Base-by-base conservation (phyloP, 2,329 filamentous ascomycete species). In the Xylaria polymorpha region DNA sequence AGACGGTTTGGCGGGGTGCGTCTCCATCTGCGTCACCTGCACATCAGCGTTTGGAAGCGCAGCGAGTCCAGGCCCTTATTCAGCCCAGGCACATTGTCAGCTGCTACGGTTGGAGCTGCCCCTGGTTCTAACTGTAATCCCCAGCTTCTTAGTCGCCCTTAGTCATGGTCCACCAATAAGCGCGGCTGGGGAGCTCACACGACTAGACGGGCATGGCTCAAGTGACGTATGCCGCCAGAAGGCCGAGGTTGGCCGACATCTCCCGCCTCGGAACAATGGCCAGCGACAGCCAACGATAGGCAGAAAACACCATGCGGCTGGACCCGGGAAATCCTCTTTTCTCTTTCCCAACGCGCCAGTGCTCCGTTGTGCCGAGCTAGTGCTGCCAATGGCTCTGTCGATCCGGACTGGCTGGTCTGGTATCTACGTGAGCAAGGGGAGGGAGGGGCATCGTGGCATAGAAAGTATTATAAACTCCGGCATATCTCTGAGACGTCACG, bases 281-380 rank as follows among this genome's bases (percentile, higher is more conserved):
- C 35, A 63, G 44, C 64, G 63, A 67, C 46, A 43, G 29, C 48
- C 37, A 56, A n/a, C 55, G 22, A 25, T 14, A 12, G 55, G 29
- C 57, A 29, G 48, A 25, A 53, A 58, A 58, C 62, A 37, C 61
- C 18, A 60, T 58, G 55, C 62, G 72, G 67, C 73, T 73, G 67
- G 70, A 78, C 76, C 77, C 77, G 78, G 76, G 64, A 79, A 79
- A 79, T 79, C 75, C 73, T 77, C 77, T 79, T 78, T 77, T 65
- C 73, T 75, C 76, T 78, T 77, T 77, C 44, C 67, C 56, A 48
- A 35, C 55, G 53, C 41, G 59, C 48, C 56, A 61, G 66, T 39
- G 48, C 48, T 62, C 64, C 61, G 55, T 64, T 60, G 43, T 70
- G 32, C 67, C 71, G 68, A 70, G 66, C 69, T 71, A 70, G 43